Evolutionary conservation across 2,329 filamentous ascomycete genomes (phyloP).

Genomic region (Apiospora hydei): DNA sequence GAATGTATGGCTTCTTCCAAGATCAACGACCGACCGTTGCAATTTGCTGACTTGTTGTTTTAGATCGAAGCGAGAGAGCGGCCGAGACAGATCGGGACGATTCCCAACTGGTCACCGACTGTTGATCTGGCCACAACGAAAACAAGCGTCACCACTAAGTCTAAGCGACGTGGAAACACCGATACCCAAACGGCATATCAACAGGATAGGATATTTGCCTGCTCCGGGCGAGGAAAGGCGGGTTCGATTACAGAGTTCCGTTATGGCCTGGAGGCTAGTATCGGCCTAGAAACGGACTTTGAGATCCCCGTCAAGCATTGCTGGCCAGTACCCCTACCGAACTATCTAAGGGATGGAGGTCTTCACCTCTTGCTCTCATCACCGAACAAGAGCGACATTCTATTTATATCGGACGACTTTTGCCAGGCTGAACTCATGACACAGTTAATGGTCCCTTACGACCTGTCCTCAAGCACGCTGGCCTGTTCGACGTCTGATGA

Average conservation of each 20-base stretch:
- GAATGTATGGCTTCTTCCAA: conserved; percentile 58
- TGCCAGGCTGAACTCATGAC: conserved; percentile 52
- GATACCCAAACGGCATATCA: conserved; percentile 36
- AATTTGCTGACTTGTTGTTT: conserved; percentile 24
- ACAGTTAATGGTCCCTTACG: conserved; percentile 53
- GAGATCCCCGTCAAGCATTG: conserved; percentile 56
- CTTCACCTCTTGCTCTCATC: conserved; percentile 56
- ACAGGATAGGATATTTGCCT: conserved; percentile 70
- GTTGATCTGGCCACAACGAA: conserved; percentile 61
- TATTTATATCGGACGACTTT: conserved; percentile 58
- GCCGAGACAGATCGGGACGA: conserved; percentile 61
- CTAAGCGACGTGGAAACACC: conserved; percentile 39
- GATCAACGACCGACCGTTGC: background rate
- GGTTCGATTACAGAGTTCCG: conserved; percentile 74
- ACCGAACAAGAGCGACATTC: conserved; percentile 55
- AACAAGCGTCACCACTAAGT: conserved; percentile 26
- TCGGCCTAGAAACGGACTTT: conserved; percentile 64
- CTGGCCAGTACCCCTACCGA: conserved; percentile 56
- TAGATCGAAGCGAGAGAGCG: conserved; percentile 63
- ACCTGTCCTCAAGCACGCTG: conserved; percentile 61
- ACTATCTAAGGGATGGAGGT: conserved; percentile 35
- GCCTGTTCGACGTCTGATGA: conserved; percentile 46
- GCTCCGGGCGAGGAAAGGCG: conserved; percentile 67
- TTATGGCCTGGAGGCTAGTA: conserved; percentile 72
- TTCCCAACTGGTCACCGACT: conserved; percentile 71